Evolutionary conservation across 306 rosid genomes (phyloP), one percentile per base, ranked within the genome.

Genomic region (Lathyrus sativus): DNA sequence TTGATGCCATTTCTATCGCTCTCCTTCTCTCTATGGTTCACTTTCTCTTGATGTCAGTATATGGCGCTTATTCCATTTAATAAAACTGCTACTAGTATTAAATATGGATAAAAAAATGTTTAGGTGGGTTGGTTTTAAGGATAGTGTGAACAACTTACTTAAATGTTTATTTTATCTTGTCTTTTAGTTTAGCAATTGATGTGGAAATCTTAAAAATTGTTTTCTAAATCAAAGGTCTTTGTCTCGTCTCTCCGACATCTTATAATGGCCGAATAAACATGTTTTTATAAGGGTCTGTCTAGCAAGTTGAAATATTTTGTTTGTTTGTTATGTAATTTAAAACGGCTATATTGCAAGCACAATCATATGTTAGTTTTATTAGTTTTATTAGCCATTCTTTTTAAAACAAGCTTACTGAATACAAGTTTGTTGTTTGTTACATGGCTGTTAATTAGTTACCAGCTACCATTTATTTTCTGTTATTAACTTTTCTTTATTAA

Each of bases 1-100:
- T 68, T 76, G 65, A 73, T 48, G 38, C 69, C 62, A 77, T 54
- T 44, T 69, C 58, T 61, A 41, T 53, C 26, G 18, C 50, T 42
- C 42, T 46, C 56, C 35, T 43, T 60, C 39, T 39, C 58, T 59
- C 48, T 17, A 50, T 38, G 22, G 1, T 35, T 58, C 33, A 12
- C 17, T 12, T 72, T 61, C 50, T 65, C 73, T 54, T 43, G 6
- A 19, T 33, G 54, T 74, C 11, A 39, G 6, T 22, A 6, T 38
- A 6, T 26, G 26, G 2, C 22, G 37, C n/a, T 57, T 56, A 14
- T 56, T 24, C 15, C 24, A 28, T 10, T 26, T 41, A 2, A 6
- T 7, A 15, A 15, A 48, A 17, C 26, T 7, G 15, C 55, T 2
- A 35, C 55, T 35, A 35, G 39, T 35, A 35, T 35, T 35, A 35